Percentiles rank a stretch among this genome's conserved stretches.
Conservation (phyloP, 768 basidiomycete species). For the Botryobasidium botryosum region DNA sequence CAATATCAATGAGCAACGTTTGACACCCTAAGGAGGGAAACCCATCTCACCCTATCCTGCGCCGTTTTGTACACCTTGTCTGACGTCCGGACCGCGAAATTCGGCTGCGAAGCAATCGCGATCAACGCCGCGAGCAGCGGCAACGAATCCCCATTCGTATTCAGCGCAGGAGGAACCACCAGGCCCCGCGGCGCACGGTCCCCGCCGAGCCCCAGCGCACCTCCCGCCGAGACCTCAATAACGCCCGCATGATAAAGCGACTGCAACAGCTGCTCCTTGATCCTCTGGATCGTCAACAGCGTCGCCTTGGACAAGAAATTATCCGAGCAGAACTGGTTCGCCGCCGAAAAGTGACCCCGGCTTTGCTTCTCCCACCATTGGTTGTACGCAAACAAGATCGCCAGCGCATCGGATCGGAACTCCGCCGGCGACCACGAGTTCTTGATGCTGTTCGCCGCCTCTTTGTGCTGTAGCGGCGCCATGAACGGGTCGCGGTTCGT, state of each 20-base stretch:
- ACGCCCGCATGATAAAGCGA: conserved; percentile 66
- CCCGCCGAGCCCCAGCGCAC: conserved; percentile 19
- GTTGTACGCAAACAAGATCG: conserved; percentile 65
- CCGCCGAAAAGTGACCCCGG: conserved; percentile 41
- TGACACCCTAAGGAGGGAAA: conserved; percentile 1
- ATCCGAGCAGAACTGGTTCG: conserved; percentile 60
- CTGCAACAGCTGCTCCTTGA: conserved; percentile 61
- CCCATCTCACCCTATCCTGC: conserved; percentile 54
- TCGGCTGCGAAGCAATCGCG: conserved; percentile 73
- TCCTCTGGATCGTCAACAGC: conserved; percentile 59
- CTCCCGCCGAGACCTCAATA: conserved; percentile 65
- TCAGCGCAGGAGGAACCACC: conserved; percentile 47
- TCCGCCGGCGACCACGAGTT: conserved; percentile 58
- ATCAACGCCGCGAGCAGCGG: conserved; percentile 73
- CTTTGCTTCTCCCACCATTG: conserved; percentile 62
- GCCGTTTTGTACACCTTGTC: conserved; percentile 54
- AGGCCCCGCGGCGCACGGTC: conserved; percentile 16
- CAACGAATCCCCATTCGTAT: conserved; percentile 51
- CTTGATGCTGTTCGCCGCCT: conserved; percentile 54
- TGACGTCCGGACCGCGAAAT: conserved; percentile 66
- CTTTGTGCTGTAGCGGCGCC: conserved; percentile 58
- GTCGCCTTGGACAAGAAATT: conserved; percentile 87
- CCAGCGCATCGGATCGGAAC: conserved; percentile 75
- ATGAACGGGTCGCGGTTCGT: conserved; percentile 85
- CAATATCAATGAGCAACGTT: not conserved